These are phyloP conservation scores for Nitzschia sp. DNA, from an alignment of 108 stramenopile species.

Conservation along the genomic window DNA sequence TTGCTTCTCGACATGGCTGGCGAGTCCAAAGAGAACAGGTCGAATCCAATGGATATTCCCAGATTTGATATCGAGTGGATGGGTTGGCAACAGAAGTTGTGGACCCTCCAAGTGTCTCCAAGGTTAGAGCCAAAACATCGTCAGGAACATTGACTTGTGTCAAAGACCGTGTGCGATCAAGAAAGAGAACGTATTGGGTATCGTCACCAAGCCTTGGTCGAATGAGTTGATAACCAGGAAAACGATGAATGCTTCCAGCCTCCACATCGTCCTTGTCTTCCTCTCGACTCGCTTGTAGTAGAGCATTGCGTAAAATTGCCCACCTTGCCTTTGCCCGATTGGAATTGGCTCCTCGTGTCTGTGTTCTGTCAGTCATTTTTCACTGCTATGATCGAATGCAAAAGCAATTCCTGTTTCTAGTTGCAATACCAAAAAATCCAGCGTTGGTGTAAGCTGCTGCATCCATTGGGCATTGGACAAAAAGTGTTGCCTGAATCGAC, in stretches of 20 bases:
- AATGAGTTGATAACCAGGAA: constrained; percentile 56
- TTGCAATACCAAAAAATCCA: too few relatives aligned
- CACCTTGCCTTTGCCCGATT: constrained; percentile 57
- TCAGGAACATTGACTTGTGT: background rate
- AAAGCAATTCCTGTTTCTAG: too few relatives aligned
- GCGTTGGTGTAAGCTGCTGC: too few relatives aligned
- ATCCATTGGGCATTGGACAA: too few relatives aligned
- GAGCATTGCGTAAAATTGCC: constrained; percentile 54
- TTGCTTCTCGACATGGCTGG: constrained; percentile 25
- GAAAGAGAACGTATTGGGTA: too few relatives aligned
- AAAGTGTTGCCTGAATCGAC: too few relatives aligned
- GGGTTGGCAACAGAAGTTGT: constrained; percentile 3
- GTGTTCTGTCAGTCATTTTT: background rate
- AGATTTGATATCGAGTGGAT: background rate
- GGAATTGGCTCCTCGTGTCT: background rate
- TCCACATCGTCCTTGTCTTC: background rate
- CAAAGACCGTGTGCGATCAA: background rate
- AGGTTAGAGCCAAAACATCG: too few relatives aligned
- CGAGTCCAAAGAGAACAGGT: constrained; percentile 28
- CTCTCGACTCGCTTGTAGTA: constrained; percentile 26
- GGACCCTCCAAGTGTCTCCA: constrained; percentile 26
- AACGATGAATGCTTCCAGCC: constrained; percentile 52
- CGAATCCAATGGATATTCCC: constrained; percentile 11
- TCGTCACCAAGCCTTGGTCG: too few relatives aligned
- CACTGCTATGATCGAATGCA: too few relatives aligned